Conservation (phyloP, 768 basidiomycete genomes). For the Rhodotorula babjevae region DNA sequence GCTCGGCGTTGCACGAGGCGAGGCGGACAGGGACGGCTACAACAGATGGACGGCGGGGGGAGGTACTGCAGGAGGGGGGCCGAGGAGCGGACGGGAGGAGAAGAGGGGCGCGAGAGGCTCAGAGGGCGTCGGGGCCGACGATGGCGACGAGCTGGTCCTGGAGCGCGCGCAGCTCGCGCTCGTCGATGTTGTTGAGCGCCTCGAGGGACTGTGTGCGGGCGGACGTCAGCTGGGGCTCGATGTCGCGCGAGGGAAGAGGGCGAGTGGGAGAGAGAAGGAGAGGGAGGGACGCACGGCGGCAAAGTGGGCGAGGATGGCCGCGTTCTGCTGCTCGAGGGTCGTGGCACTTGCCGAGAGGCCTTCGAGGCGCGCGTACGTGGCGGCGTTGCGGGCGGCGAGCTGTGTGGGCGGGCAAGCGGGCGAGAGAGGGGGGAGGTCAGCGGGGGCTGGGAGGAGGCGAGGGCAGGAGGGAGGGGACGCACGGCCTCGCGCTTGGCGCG, state of each 20-base stretch:
- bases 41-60: not conserved
- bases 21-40: too few relatives aligned
- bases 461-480: not conserved
- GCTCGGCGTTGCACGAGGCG: too few relatives aligned
- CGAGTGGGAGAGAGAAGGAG: not conserved
- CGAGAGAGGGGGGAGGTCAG: not conserved
- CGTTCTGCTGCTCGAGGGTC: conserved; percentile 15
- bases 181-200: conserved; percentile 7
- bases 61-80: too few relatives aligned
- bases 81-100: not conserved
- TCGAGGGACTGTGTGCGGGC: conserved; percentile 4
- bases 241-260: not conserved
- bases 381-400: conserved; percentile 14
- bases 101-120: too few relatives aligned
- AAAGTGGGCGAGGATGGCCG: conserved; percentile 18
- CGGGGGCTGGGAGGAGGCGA: not conserved
- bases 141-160: conserved; percentile 16
- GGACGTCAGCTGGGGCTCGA: not conserved
- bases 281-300: not conserved
- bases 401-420: not conserved
- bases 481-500: conserved; percentile 18
- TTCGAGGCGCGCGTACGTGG: not conserved
- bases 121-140: conserved; percentile 11
- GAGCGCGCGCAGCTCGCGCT: not conserved
- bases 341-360: not conserved